Evolutionary conservation across 2,329 filamentous ascomycete species (phyloP), one percentile per base, ranked within the genome.

Genomic region (Meredithiella fracta): DNA sequence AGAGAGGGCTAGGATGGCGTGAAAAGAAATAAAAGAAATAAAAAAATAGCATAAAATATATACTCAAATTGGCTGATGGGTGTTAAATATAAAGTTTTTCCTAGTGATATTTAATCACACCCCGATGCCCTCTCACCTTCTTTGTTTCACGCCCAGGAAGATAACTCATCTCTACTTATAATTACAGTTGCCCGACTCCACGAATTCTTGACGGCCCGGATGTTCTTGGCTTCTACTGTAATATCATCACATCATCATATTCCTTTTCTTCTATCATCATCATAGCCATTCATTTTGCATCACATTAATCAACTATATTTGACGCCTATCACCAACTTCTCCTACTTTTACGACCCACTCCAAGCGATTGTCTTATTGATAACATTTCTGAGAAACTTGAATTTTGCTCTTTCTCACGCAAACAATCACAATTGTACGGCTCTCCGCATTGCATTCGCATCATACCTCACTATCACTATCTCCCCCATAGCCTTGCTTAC

Each of bases 391-490:
- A 15, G 6, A 42, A 15, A 42, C 38, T 20, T 42, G 29, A 5
- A 34, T 5, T 11, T 42, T 6, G 38, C 6, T n/a, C 38, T 15
- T 37, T 15, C 6, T 42, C 38, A 42, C 38, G 38, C 38, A 42
- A 42, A 42, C 38, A 26, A 26, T 49, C 22, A 25, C 22, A 49
- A 49, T 49, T 22, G 44, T 49, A 49, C 44, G 44, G 44, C 8
- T 26, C 20, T 49, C 44, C 44, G 44, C 44, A 49, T 49, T 49
- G 44, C 44, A 47, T 49, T 20, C 25, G 44, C 44, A 49, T 49
- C 8, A 4, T 25, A 9, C 40, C 31, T 26, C 14, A 34, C 8
- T n/a, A 38, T 42, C 15, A 25, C 22, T 20, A n/a, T 34, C n/a
- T 14, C n/a, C 17, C 15, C n/a, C 25, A 22, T 44, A n/a, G 22